Evolutionary conservation across 192 early-diverging fungal species (phyloP).

Genomic region (Dimargaris xerosporica): DNA sequence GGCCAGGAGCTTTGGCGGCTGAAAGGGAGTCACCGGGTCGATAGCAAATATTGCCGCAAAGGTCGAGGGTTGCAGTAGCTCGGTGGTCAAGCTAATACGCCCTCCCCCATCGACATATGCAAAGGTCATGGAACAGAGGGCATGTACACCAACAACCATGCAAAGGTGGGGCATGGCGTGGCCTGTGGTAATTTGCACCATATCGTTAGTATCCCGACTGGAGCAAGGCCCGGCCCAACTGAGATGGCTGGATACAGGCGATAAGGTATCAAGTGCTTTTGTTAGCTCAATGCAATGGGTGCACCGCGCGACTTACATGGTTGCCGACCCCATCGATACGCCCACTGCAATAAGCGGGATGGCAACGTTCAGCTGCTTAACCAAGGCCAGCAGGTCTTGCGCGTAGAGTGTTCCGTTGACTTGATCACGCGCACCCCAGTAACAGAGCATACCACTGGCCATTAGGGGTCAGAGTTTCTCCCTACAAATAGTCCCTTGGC

Average conservation of each 20-base stretch:
- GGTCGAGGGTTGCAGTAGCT: slow-evolving; percentile 17
- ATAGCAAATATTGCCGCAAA: slow-evolving; percentile 19
- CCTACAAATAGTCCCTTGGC: background rate
- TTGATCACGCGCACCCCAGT: background rate
- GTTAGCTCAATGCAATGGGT: too few species aligned
- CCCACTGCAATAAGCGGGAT: slow-evolving; percentile 22
- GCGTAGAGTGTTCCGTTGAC: slow-evolving; percentile 17
- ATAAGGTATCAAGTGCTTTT: background rate
- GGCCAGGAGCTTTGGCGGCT: background rate
- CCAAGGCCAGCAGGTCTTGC: slow-evolving; percentile 20
- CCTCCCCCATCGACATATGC: background rate
- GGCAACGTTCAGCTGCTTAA: slow-evolving; percentile 16
- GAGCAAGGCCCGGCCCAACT: background rate
- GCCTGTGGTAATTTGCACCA: background rate
- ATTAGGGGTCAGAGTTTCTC: too few species aligned
- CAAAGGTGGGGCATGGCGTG: background rate
- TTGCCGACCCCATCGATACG: slow-evolving; percentile 32
- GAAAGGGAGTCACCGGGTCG: slow-evolving; percentile 18
- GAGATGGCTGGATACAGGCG: background rate
- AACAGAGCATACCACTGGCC: background rate
- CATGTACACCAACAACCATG: background rate
- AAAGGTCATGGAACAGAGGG: background rate
- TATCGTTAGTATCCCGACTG: background rate
- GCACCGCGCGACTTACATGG: too few species aligned
- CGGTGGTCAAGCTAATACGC: slow-evolving; percentile 14